Base-by-base conservation (phyloP, 2,329 filamentous ascomycete species). In the Cercospora sp. region DNA sequence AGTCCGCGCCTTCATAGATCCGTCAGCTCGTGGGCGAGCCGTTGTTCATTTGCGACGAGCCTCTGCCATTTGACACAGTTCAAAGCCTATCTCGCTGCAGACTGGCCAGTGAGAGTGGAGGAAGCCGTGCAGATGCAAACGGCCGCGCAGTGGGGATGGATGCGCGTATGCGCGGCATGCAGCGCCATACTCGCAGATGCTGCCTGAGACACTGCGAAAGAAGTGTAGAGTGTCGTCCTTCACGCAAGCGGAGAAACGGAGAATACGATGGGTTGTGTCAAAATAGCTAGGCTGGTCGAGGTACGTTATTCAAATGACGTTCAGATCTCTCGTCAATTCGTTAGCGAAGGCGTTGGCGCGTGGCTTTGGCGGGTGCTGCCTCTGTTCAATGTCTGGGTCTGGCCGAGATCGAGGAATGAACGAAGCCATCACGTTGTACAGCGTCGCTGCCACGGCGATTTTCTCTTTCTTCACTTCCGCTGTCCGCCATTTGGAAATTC, bases 21-120 rank as follows among this genome's bases (percentile, higher is more conserved):
- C 49, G 21, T 26, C 49, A 53, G 49, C 49, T 43, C 30, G 32
- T 61, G 58, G 58, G 24, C 40, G 32, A 43, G 32, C 58, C 58
- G 58, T 61, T 61, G 34, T 43, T 40, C 21, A 43, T 21, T 61
- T 61, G 58, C 49, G 58, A 59, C n/a, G 28, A 32, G 32, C 55
- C 32, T 59, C 59, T 61, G 59, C 34, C 59, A 45, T n/a, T 61
- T 40, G 28, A 32, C 21, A 26, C 49, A 55, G 49, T 16, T 28
- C 21, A 53, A 64, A 49, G 61, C 61, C 62, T 58, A 59, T 58
- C 13, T 28, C 53, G 43, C 7, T 49, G 62, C 62, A 43, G n/a
- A 37, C 51, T n/a, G 62, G 40, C 62, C 62, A 64, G 51, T 55
- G 51, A 59, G 51, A 64, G 49, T 24, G 26, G 24, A 55, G 49